These are phyloP conservation scores for Naganishia friedmannii DNA, from an alignment of 768 basidiomycete species.

Conservation along the genomic window DNA sequence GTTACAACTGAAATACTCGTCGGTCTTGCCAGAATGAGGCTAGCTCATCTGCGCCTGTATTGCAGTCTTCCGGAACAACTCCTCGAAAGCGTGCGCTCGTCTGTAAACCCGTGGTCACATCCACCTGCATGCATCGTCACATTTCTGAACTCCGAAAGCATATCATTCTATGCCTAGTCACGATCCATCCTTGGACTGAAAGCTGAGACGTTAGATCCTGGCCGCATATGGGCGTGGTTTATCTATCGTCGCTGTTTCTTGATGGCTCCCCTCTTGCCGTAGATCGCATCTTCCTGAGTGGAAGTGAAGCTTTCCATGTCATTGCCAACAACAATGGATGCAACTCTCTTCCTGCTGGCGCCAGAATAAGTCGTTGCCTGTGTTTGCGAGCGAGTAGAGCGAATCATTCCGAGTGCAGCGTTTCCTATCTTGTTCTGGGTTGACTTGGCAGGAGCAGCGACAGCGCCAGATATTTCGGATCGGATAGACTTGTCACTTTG, in stretches of 20 bases:
- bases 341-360: constrained; percentile 13
- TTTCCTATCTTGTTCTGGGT: neutral
- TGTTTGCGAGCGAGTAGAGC: constrained; percentile 2
- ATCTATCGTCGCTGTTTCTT: constrained; percentile 17
- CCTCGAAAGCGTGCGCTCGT: no score
- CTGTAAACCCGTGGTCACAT: no score
- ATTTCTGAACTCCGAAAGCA: no score
- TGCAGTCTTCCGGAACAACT: no score
- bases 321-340: neutral
- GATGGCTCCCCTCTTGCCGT: neutral
- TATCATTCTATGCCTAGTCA: no score
- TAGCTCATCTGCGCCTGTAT: no score
- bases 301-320: constrained; percentile 20
- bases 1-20: no score
- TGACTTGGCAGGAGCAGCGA: neutral
- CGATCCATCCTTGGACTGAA: neutral
- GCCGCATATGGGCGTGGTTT: no score
- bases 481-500: neutral
- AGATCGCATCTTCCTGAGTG: constrained; percentile 20
- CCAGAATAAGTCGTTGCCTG: constrained; percentile 7
- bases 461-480: neutral
- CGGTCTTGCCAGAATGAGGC: no score
- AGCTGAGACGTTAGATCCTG: neutral
- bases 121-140: no score
- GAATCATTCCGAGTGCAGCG: constrained; percentile 14